Percentiles rank a stretch among this genome's conserved stretches.
Conservation (phyloP, 768 basidiomycete genomes). For the Zangia roseola region DNA sequence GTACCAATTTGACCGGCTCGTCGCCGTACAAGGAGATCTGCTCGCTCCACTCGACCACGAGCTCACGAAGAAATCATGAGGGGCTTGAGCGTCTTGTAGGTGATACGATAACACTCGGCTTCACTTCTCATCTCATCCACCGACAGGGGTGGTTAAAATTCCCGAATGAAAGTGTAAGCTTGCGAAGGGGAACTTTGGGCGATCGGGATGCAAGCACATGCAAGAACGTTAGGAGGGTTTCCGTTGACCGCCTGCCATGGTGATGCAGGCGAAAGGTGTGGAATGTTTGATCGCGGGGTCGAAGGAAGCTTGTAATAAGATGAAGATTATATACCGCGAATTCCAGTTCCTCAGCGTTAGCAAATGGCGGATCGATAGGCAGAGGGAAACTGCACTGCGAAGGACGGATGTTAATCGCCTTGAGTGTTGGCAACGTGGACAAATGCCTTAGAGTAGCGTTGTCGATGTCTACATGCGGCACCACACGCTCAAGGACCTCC, state of each 20-base stretch:
- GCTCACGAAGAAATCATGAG: slow-evolving; percentile 4
- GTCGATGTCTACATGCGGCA: neutral
- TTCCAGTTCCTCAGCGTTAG: neutral
- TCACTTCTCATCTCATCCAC: slow-evolving; percentile 2
- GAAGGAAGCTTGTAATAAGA: slow-evolving; percentile 8
- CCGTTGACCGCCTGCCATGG: neutral
- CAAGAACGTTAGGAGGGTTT: neutral
- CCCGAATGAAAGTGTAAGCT: neutral
- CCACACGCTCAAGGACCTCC: neutral
- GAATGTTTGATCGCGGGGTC: slow-evolving; percentile 5
- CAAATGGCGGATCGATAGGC: neutral
- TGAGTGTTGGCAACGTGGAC: slow-evolving; percentile 8
- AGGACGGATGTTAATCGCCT: neutral
- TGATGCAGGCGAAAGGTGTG: slow-evolving; percentile 2
- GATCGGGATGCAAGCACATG: slow-evolving; percentile 2
- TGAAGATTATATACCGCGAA: slow-evolving; percentile 4
- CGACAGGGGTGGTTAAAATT: neutral
- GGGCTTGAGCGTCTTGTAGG: slow-evolving; percentile 5
- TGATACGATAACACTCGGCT: slow-evolving; percentile 1
- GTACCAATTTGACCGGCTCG: slow-evolving; percentile 5
- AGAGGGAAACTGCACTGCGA: neutral
- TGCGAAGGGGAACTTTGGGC: neutral
- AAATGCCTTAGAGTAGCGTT: slow-evolving; percentile 2
- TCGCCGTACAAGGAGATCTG: slow-evolving; percentile 11
- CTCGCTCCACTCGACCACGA: slow-evolving; percentile 10